Base-by-base conservation (phyloP, 768 basidiomycete genomes). In the Termitomyces heimii region DNA sequence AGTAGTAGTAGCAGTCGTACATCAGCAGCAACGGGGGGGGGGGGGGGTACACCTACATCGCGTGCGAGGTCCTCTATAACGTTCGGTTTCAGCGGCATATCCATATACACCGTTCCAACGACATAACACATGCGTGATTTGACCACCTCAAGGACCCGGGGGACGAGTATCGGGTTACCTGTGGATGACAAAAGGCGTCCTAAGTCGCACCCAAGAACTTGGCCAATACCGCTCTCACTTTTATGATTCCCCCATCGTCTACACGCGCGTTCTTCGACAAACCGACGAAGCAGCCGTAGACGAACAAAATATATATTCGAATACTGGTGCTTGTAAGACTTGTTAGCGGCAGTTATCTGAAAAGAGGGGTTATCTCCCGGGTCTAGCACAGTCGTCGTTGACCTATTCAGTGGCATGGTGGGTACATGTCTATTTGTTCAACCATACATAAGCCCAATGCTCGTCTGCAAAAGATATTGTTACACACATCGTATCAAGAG, bases 21-120 rank as follows among this genome's bases (percentile, higher is more conserved):
- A n/a, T n/a, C n/a, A n/a, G 12, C 35, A 35, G 14, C 35, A 35
- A 35, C 13, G 35, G 35, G 9, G 32, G 1, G 9, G 12, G 32
- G 4, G 12, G 32, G 9, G 13, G 10, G 46, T 12, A 32, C 26
- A 77, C 92, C 63, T 66, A 98, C 97, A 65, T 99, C 94, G 69
- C 91, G 81, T 24, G 88, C 93, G 62, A 98, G 82, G 61, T 99
- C 97, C 64, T 94, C 89, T 60, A 99, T 80, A n/a, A 99, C 91
- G 66, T 98, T 98, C 0, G 96, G 96, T 67, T 99, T 99, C 52
- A 98, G 77, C 9, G 94, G 92, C 97, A 99, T 99, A 59, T 99
- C 94, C 85, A 98, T 88, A 70, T 98, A 99, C 6, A 98, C 86
- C 0, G 97, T 99, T 4, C 97, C 97, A 54, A 97, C 76, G 59